These are phyloP conservation scores for Petunia hybrid DNA, from an alignment of 305 asterid genomes.

Conservation along the genomic window DNA sequence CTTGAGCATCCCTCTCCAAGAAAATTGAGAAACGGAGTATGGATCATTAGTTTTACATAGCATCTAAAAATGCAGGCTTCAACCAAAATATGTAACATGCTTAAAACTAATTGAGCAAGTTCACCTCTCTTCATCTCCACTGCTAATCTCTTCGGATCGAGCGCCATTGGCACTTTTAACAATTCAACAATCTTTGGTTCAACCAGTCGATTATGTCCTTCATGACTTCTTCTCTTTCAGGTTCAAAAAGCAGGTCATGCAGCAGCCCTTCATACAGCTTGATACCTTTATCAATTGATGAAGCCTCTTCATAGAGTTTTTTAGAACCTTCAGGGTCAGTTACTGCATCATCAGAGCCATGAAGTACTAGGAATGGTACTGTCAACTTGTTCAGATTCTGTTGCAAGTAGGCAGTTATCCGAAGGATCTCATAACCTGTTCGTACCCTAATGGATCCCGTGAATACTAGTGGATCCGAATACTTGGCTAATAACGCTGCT, in stretches of 20 bases:
- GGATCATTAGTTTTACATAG: constrained; percentile 12
- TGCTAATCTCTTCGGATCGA: not conserved
- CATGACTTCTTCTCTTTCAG: constrained; percentile 71
- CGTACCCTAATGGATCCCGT: constrained; percentile 85
- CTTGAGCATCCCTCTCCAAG: not conserved
- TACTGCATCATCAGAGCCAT: constrained; percentile 75
- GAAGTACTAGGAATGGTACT: constrained; percentile 84
- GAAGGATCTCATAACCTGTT: constrained; percentile 85
- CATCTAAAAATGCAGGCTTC: not conserved
- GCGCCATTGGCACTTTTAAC: not conserved
- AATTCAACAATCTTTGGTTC: constrained; percentile 51
- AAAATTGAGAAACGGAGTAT: not conserved
- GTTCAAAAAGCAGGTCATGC: constrained; percentile 93
- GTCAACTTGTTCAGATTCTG: constrained; percentile 59
- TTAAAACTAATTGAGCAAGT: constrained; percentile 12
- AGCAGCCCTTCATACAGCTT: constrained; percentile 68
- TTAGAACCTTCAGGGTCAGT: constrained; percentile 84
- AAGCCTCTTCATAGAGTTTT: constrained; percentile 71
- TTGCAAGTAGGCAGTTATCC: constrained; percentile 65
- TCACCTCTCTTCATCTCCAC: not conserved
- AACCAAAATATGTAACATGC: not conserved
- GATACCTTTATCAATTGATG: constrained; percentile 76
- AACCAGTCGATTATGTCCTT: constrained; percentile 69
- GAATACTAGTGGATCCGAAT: constrained; percentile 90
- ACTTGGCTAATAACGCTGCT: constrained; percentile 73